phyloP scores from a whole-genome alignment of 2,329 filamentous ascomycete genomes.

The Samsoniella hepiali region DNA sequence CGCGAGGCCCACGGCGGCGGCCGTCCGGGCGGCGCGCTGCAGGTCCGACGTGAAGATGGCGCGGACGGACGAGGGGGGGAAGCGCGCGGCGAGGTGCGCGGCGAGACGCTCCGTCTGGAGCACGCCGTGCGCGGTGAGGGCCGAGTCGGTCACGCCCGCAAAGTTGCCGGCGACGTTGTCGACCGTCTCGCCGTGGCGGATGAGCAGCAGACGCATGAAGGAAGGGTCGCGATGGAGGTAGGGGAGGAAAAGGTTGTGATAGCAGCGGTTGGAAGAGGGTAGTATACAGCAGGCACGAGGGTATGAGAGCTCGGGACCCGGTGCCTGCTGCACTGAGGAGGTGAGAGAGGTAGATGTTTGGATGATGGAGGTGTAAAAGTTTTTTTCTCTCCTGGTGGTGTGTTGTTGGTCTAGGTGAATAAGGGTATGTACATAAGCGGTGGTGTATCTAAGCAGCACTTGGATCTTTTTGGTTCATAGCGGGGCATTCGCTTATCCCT shows the following conservation, averaged over 20 bases:
- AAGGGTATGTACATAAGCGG: constrained; percentile 5
- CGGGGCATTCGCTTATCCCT: neutral
- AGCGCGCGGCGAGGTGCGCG: constrained; percentile 49
- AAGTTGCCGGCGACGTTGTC: constrained; percentile 80
- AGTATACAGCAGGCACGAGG: neutral
- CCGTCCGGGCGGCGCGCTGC: constrained; percentile 69
- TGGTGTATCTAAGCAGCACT: constrained; percentile 7
- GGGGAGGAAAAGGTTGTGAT: neutral
- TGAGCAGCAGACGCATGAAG: constrained; percentile 59
- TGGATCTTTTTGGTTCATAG: neutral
- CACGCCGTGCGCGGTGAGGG: constrained; percentile 76
- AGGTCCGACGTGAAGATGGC: constrained; percentile 72
- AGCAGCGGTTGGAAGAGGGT: neutral
- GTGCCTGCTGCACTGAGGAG: constrained; percentile 8
- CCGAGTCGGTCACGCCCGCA: constrained; percentile 76
- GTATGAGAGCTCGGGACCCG: neutral
- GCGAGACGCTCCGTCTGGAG: constrained; percentile 74
- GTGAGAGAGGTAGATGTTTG: neutral
- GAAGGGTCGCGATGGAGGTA: too few species aligned
- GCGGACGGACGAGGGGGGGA: constrained; percentile 24
- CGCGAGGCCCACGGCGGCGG: constrained; percentile 62
- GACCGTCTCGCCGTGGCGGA: constrained; percentile 86
- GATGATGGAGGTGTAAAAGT: neutral
- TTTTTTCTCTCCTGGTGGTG: neutral
- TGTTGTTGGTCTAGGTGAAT: neutral